Percentiles rank a stretch among this genome's conserved stretches.
These are phyloP conservation scores for Protomyces arabidopsidicola DNA, from an alignment of 1,139 yeast genomes.

Conservation along the genomic window DNA sequence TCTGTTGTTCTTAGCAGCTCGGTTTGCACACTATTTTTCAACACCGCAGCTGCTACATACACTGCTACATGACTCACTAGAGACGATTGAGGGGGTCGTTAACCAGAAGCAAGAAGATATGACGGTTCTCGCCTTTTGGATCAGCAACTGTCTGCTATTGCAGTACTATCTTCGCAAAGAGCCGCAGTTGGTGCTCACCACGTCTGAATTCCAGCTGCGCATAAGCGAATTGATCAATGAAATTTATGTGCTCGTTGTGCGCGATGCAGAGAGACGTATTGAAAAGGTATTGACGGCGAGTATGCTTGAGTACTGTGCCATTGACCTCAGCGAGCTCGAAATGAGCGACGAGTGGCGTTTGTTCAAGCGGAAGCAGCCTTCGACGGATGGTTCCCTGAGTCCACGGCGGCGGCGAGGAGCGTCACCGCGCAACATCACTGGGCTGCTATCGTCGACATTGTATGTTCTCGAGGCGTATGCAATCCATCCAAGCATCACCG, in stretches of 20 bases:
- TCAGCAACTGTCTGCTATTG: conserved; percentile 43
- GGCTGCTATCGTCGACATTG: conserved; percentile 80
- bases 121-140: conserved; percentile 45
- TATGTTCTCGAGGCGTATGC: conserved; percentile 79
- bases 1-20: conserved; percentile 42
- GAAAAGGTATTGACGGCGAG: conserved; percentile 42
- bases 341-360: conserved; percentile 46
- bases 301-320: conserved; percentile 45
- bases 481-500: conserved; percentile 67
- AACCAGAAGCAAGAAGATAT: conserved; percentile 41
- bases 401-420: conserved; percentile 68
- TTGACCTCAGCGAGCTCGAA: conserved; percentile 43
- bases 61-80: conserved; percentile 40
- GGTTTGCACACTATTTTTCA: conserved; percentile 44
- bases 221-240: conserved; percentile 41
- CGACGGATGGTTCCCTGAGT: conserved; percentile 49
- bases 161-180: conserved; percentile 45
- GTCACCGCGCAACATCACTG: conserved; percentile 79
- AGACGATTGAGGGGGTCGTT: conserved; percentile 40
- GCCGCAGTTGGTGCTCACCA: conserved; percentile 37
- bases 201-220: conserved; percentile 38
- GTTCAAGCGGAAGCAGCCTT: conserved; percentile 50
- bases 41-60: conserved; percentile 39
- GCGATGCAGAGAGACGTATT: conserved; percentile 42
- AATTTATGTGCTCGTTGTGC: conserved; percentile 40